Conservation (phyloP, 2,329 filamentous ascomycete species). For the Fonsecaea multimorphosa region DNA sequence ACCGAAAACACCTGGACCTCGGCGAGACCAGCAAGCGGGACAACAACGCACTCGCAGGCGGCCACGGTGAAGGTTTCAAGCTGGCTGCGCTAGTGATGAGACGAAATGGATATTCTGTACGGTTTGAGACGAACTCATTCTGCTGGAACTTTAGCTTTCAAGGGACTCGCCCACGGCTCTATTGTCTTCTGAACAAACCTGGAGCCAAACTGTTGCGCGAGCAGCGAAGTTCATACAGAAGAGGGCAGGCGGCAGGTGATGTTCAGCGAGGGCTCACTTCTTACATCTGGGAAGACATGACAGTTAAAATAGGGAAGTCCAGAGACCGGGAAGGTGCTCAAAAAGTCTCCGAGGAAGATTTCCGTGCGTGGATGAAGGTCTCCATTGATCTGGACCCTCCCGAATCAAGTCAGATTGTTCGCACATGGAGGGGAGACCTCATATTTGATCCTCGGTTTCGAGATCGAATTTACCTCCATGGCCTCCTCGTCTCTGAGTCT, state of each 20-base stretch:
- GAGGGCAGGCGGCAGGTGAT: neutral
- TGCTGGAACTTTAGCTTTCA: slow-evolving; percentile 39
- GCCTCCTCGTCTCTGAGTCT: slow-evolving; percentile 21
- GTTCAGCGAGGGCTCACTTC: neutral
- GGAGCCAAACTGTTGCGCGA: neutral
- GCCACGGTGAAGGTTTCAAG: slow-evolving; percentile 43
- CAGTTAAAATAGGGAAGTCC: slow-evolving; percentile 25
- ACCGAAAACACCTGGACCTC: slow-evolving; percentile 22
- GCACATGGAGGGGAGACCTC: slow-evolving; percentile 23
- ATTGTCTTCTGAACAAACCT: slow-evolving; percentile 9
- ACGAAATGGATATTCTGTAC: slow-evolving; percentile 35
- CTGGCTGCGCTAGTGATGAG: slow-evolving; percentile 41
- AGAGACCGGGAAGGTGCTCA: neutral
- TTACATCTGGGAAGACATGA: slow-evolving; percentile 33
- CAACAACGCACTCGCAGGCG: slow-evolving; percentile 34
- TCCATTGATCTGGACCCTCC: slow-evolving; percentile 29
- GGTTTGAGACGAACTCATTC: slow-evolving; percentile 33
- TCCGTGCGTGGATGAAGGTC: slow-evolving; percentile 31
- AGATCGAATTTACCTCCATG: slow-evolving; percentile 31
- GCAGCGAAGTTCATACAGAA: neutral
- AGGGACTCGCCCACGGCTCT: slow-evolving; percentile 1
- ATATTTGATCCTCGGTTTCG: slow-evolving; percentile 21
- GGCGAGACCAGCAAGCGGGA: slow-evolving; percentile 32
- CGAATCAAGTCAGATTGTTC: slow-evolving; percentile 16
- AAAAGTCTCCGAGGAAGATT: slow-evolving; percentile 17